Evolutionary conservation across 129 eudicot genomes (phyloP).

Genomic region (Centella asiatica): DNA sequence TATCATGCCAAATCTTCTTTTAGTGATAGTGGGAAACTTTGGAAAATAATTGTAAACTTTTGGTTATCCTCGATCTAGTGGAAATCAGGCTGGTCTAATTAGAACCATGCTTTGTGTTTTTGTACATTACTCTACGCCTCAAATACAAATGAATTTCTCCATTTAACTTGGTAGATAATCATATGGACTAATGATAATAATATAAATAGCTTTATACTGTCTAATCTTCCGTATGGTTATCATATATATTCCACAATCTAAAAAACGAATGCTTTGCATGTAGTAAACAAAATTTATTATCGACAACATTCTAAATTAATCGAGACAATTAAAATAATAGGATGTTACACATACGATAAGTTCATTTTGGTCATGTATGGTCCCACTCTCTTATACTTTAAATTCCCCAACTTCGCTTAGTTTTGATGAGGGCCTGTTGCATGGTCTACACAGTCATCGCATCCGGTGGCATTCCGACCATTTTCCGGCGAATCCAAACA

Average conservation of each 20-base stretch:
- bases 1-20: slow-evolving; percentile 1
- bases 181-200: no score
- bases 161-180: no score
- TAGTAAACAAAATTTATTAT: no score
- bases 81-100: slow-evolving; percentile 39
- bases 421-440: slow-evolving; percentile 6
- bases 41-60: slow-evolving; percentile 10
- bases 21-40: slow-evolving; percentile 14
- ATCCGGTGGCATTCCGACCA: slow-evolving; percentile 1
- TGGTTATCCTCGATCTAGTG: slow-evolving; percentile 23
- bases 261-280: no score
- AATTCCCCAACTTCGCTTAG: not conserved
- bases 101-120: slow-evolving; percentile 17
- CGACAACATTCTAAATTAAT: no score
- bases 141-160: not conserved
- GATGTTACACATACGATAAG: not conserved
- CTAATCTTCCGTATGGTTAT: not conserved
- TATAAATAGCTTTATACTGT: no score
- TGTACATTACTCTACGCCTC: not conserved
- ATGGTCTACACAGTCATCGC: not conserved
- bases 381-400: slow-evolving; percentile 5
- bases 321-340: no score
- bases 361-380: not conserved
- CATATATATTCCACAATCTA: not conserved
- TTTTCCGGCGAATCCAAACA: slow-evolving; percentile 17